Evolutionary conservation across 768 basidiomycete genomes (phyloP).

Genomic region (Boletellus ananas): DNA sequence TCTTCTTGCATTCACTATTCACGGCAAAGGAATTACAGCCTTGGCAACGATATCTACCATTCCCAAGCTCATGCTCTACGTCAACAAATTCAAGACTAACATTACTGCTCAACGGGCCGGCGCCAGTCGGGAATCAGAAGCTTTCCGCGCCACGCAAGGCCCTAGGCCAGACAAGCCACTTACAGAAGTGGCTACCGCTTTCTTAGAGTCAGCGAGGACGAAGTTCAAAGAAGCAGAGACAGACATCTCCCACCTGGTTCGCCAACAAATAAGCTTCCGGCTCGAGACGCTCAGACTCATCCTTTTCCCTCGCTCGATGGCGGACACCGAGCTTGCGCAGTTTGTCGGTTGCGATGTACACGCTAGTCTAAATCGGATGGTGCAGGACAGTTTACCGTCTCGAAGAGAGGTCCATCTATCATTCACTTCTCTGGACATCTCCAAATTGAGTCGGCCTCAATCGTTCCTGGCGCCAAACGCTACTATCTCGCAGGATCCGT

Average conservation of each 20-base stretch:
- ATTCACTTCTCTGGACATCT: slow-evolving; percentile 74
- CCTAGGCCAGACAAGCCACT: slow-evolving; percentile 78
- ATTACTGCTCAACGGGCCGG: slow-evolving; percentile 70
- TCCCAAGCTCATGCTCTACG: slow-evolving; percentile 71
- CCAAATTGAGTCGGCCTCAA: slow-evolving; percentile 62
- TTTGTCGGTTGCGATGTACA: slow-evolving; percentile 65
- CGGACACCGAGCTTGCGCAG: slow-evolving; percentile 72
- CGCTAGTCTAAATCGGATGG: slow-evolving; percentile 65
- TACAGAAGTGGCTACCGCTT: slow-evolving; percentile 82
- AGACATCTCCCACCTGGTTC: slow-evolving; percentile 56
- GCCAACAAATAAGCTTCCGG: slow-evolving; percentile 71
- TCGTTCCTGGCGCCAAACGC: slow-evolving; percentile 43
- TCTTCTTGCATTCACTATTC: slow-evolving; percentile 70
- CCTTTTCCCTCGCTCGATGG: slow-evolving; percentile 77
- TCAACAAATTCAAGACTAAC: slow-evolving; percentile 70
- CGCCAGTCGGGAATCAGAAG: slow-evolving; percentile 73
- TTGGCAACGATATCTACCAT: slow-evolving; percentile 72
- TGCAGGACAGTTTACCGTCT: slow-evolving; percentile 47
- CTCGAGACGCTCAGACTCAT: slow-evolving; percentile 63
- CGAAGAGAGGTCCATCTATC: slow-evolving; percentile 66
- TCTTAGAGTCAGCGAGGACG: slow-evolving; percentile 69
- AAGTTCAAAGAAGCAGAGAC: slow-evolving; percentile 67
- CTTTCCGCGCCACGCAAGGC: slow-evolving; percentile 67
- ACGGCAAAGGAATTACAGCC: slow-evolving; percentile 62
- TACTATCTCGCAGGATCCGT: slow-evolving; percentile 39